phyloP scores from a whole-genome alignment of 345 rosid species.

The Corchorus olitorius region DNA sequence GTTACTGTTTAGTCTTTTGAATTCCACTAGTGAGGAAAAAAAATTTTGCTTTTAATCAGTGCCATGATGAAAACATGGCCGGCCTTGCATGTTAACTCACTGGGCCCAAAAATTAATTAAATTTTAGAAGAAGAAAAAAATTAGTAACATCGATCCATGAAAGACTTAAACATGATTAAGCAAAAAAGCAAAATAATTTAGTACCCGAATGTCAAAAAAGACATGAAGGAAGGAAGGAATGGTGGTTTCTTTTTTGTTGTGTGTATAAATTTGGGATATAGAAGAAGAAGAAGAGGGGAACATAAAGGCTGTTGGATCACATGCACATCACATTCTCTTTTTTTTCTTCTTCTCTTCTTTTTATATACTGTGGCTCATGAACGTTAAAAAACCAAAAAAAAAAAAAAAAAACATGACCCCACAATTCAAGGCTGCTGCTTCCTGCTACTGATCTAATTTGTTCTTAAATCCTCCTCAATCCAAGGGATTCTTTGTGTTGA shows the following conservation, averaged over 20 bases:
- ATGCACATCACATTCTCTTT: conserved; percentile 65
- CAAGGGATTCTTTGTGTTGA: conserved; percentile 59
- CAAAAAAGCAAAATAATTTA: conserved; percentile 18
- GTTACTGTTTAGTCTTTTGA: conserved; percentile 10
- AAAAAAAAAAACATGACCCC: conserved; percentile 35
- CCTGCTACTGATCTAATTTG: not conserved
- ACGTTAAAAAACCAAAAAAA: conserved; percentile 36
- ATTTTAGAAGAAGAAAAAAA: conserved; percentile 22
- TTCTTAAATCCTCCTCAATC: conserved; percentile 52
- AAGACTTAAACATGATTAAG: conserved; percentile 44
- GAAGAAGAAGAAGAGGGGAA: conserved; percentile 52
- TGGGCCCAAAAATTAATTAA: conserved; percentile 30
- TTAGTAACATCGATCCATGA: conserved; percentile 16
- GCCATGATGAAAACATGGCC: conserved; percentile 35
- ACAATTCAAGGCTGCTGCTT: conserved; percentile 49
- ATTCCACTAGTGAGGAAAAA: conserved; percentile 43
- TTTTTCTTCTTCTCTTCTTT: conserved; percentile 44
- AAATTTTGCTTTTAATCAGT: conserved; percentile 37
- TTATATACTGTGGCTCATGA: conserved; percentile 56
- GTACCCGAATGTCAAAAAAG: conserved; percentile 48
- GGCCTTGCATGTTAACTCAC: conserved; percentile 25
- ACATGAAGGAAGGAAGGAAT: conserved; percentile 19
- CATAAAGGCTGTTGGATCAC: conserved; percentile 85
- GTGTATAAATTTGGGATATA: conserved; percentile 23
- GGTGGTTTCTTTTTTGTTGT: conserved; percentile 22